Evolutionary conservation across 495 filamentous ascomycete genomes (phyloP).

Genomic region (Trichoderma reesei): DNA sequence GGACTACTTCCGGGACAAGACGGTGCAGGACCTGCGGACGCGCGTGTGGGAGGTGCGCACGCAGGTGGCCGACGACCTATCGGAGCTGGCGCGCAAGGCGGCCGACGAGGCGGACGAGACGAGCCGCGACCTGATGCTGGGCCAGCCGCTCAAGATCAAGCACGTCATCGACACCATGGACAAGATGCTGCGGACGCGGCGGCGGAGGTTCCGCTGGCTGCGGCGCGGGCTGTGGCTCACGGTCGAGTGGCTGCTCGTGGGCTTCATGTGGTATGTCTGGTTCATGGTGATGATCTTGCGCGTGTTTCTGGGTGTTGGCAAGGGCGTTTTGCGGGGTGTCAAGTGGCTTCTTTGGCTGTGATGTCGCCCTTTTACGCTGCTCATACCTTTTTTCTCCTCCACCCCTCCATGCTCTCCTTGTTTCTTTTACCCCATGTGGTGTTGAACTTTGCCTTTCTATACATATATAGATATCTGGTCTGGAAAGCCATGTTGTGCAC

Average conservation of each 20-base stretch:
- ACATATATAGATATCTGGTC: no score
- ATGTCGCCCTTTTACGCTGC: no score
- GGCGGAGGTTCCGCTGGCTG: slow-evolving; percentile 63
- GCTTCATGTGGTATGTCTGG: slow-evolving; percentile 79
- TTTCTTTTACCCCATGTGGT: no score
- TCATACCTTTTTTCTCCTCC: not conserved
- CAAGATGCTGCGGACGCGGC: slow-evolving; percentile 53
- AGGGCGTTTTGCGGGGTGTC: slow-evolving; percentile 45
- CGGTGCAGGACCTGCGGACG: slow-evolving; percentile 24
- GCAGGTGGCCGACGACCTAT: slow-evolving; percentile 28
- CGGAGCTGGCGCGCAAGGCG: slow-evolving; percentile 50
- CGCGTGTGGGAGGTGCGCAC: slow-evolving; percentile 27
- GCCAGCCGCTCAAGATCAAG: slow-evolving; percentile 66
- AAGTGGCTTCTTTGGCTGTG: slow-evolving; percentile 75
- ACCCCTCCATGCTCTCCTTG: no score
- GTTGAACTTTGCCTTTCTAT: no score
- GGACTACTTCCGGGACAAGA: slow-evolving; percentile 26
- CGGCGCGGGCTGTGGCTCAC: slow-evolving; percentile 57
- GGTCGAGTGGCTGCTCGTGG: slow-evolving; percentile 72
- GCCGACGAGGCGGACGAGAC: slow-evolving; percentile 71
- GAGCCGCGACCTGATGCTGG: slow-evolving; percentile 60
- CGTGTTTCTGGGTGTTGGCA: slow-evolving; percentile 48
- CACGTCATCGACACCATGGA: slow-evolving; percentile 69
- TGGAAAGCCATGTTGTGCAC: not conserved
- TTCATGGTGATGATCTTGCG: slow-evolving; percentile 62